These are phyloP conservation scores for Candida loeiensis DNA, from an alignment of 805 yeast genomes.

Conservation along the genomic window DNA sequence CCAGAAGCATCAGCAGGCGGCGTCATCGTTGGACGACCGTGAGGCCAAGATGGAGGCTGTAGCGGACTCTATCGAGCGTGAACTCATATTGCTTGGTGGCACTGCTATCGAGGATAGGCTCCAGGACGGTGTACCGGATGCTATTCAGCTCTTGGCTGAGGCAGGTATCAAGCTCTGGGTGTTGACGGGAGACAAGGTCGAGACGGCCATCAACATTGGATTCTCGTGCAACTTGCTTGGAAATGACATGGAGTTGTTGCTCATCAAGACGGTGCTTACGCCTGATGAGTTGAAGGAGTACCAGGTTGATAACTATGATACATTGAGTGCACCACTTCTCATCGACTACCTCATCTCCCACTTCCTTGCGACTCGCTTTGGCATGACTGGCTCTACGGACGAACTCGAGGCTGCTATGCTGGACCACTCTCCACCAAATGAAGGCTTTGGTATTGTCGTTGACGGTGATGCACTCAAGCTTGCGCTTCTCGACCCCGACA, in stretches of 20 bases:
- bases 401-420: slow-evolving; percentile 53
- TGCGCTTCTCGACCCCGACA: slow-evolving; percentile 37
- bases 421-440: slow-evolving; percentile 64
- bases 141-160: slow-evolving; percentile 59
- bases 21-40: slow-evolving; percentile 59
- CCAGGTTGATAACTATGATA: slow-evolving; percentile 18
- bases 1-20: slow-evolving; percentile 57
- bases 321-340: slow-evolving; percentile 26
- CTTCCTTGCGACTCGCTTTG: slow-evolving; percentile 54
- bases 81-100: slow-evolving; percentile 61
- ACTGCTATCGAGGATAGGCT: slow-evolving; percentile 80
- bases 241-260: slow-evolving; percentile 64
- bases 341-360: slow-evolving; percentile 49
- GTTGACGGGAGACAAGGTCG: slow-evolving; percentile 77
- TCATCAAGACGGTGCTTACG: slow-evolving; percentile 40
- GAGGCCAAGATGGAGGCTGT: slow-evolving; percentile 72
- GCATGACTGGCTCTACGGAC: slow-evolving; percentile 54
- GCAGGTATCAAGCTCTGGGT: slow-evolving; percentile 86
- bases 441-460: slow-evolving; percentile 56
- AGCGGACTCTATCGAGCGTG: slow-evolving; percentile 66
- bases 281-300: slow-evolving; percentile 23
- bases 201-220: slow-evolving; percentile 81
- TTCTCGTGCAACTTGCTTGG: slow-evolving; percentile 71
- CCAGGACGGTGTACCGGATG: slow-evolving; percentile 74
- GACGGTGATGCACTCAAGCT: slow-evolving; percentile 64